A percentile compares a stretch with the other conserved stretches of the same genome.
Evolutionary conservation across 495 filamentous ascomycete genomes (phyloP).

Genomic region (Baudoinia panamericana): DNA sequence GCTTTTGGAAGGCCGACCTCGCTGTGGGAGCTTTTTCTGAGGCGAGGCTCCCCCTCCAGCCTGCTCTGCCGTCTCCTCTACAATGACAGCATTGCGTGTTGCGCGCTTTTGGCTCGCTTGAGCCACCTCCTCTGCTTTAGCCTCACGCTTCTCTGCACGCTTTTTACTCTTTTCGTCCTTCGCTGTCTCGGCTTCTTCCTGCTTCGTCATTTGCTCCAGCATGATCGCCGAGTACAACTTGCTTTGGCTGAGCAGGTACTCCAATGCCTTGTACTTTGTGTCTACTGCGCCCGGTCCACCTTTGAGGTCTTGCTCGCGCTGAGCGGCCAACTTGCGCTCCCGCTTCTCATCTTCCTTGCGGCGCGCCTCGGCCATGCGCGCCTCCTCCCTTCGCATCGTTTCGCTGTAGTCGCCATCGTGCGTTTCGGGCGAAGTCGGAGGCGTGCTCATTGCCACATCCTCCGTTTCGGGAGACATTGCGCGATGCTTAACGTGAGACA

Average conservation of each 20-base stretch:
- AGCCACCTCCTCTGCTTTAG: slow-evolving; percentile 30
- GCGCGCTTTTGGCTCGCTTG: slow-evolving; percentile 25
- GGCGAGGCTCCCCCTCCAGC: too few species aligned
- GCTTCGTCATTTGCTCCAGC: slow-evolving; percentile 49
- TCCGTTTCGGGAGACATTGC: slow-evolving; percentile 17
- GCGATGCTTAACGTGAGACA: background rate
- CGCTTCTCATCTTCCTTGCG: slow-evolving; percentile 36
- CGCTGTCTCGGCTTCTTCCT: slow-evolving; percentile 42
- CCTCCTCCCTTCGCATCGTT: slow-evolving; percentile 41
- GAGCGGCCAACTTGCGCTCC: slow-evolving; percentile 36
- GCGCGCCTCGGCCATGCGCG: slow-evolving; percentile 35
- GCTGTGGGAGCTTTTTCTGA: slow-evolving; percentile 12
- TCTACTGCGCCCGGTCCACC: slow-evolving; percentile 38
- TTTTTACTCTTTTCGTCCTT: slow-evolving; percentile 35
- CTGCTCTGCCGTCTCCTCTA: slow-evolving; percentile 9
- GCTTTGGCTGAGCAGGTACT: slow-evolving; percentile 36
- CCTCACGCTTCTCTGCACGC: slow-evolving; percentile 29
- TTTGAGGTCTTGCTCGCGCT: slow-evolving; percentile 32
- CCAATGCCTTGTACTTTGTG: slow-evolving; percentile 38
- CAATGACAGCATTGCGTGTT: slow-evolving; percentile 17
- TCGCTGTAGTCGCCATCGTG: slow-evolving; percentile 16
- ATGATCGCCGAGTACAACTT: slow-evolving; percentile 41
- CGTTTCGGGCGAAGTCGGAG: slow-evolving; percentile 20
- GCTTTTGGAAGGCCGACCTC: slow-evolving; percentile 23
- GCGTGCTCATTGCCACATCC: slow-evolving; percentile 13